phyloP scores from a whole-genome alignment of 2,329 filamentous ascomycete species.

The Curvularia hawaiiensis region DNA sequence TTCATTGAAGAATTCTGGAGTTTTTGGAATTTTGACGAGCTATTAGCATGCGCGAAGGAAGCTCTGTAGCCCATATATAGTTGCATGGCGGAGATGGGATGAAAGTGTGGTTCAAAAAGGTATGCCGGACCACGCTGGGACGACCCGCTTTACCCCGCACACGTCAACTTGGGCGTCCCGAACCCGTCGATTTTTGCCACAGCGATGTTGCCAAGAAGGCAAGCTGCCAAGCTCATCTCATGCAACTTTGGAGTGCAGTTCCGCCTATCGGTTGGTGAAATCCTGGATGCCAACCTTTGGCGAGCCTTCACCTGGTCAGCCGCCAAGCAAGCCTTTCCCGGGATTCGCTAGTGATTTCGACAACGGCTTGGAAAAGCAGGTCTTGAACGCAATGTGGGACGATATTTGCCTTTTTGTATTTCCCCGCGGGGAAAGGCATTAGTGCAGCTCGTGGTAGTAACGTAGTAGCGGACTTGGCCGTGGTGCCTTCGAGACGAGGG shows the following conservation, averaged over 20 bases:
- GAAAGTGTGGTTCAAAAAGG: slow-evolving; percentile 4
- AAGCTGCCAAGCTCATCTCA: slow-evolving; percentile 17
- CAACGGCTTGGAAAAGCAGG: slow-evolving; percentile 22
- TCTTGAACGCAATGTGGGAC: slow-evolving; percentile 17
- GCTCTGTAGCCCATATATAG: no score
- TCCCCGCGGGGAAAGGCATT: slow-evolving; percentile 22
- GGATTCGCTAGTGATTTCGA: slow-evolving; percentile 23
- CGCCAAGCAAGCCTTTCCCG: slow-evolving; percentile 27
- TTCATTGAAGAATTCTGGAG: no score
- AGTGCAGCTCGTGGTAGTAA: slow-evolving; percentile 14
- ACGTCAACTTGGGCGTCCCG: slow-evolving; percentile 12
- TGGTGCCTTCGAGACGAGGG: slow-evolving; percentile 10
- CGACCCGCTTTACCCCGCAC: slow-evolving; percentile 23
- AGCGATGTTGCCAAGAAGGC: slow-evolving; percentile 6
- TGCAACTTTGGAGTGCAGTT: slow-evolving; percentile 12
- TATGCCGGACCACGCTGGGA: slow-evolving; percentile 2
- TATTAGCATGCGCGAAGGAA: neutral
- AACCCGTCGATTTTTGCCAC: slow-evolving; percentile 12
- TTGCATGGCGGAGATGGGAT: neutral
- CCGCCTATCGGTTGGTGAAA: slow-evolving; percentile 15
- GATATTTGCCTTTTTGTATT: slow-evolving; percentile 18
- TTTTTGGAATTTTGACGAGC: no score
- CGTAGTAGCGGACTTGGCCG: slow-evolving; percentile 14
- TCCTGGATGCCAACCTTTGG: slow-evolving; percentile 19
- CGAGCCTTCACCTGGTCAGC: slow-evolving; percentile 25